Evolutionary conservation across 2,329 filamentous ascomycete genomes (phyloP), one percentile per base, ranked within the genome.

Genomic region (Paraphaeosphaeria sporulosa): DNA sequence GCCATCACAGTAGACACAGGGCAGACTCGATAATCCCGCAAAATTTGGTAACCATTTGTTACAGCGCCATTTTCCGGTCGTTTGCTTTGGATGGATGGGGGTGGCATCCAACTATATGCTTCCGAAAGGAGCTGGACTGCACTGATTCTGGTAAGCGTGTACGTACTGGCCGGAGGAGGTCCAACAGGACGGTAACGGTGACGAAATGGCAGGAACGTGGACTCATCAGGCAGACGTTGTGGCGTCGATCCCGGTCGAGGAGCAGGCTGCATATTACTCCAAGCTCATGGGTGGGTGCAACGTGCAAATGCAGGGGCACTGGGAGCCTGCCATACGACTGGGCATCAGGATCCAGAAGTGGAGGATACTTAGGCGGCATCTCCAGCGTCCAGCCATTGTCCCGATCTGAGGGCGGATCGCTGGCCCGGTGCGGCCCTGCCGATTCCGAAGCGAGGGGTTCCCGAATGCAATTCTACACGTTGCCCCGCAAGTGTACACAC

Each of bases 131-230:
- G 51, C 13, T 44, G 15, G 6, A 25, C 12, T 54, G 36, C n/a
- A 32, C 51, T 38, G 13, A 19, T 54, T 43, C 7, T 8, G 51
- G 51, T 12, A 44, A 34, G 51, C 51, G 30, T 27, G 52, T 38
- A 36, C 19, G 30, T 32, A 32, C 30, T 21, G 4, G 13, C 40
- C 42, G 4, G 27, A 34, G 10, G 13, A 21, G 32, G n/a, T 46
- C 52, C 52, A 12, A 27, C 19, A 42, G 42, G n/a, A 47, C 19
- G 52, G 52, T 55, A 30, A 55, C 52, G 52, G 52, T 55, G 52
- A 55, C 52, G 52, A 55, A 36, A 25, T 23, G 51, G 51, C 38
- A 44, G 52, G 42, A 54, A 40, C 40, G 51, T 54, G 23, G 25
- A 27, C 36, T 43, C 23, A 53, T 12, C 19, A 46, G 42, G 10